Conservation (phyloP, 129 eudicot genomes). For the Arctium lappa region DNA sequence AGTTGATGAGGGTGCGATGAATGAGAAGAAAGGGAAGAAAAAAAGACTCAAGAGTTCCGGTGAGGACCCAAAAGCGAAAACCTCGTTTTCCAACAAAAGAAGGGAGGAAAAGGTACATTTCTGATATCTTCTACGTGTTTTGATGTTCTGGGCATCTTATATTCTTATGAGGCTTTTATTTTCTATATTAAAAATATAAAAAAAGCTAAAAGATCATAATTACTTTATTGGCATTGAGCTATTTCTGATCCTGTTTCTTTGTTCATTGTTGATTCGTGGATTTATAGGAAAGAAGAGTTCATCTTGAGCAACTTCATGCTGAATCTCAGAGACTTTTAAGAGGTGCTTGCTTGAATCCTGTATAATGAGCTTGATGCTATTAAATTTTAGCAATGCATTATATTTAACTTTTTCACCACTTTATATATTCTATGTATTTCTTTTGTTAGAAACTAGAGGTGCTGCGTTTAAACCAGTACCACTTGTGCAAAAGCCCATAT, state of each 20-base stretch:
- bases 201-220: neutral
- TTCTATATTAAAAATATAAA: neutral
- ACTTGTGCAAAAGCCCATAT: slow-evolving; percentile 69
- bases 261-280: neutral
- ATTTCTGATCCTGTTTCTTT: neutral
- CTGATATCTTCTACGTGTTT: neutral
- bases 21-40: slow-evolving; percentile 41
- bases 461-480: slow-evolving; percentile 77
- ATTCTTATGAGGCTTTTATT: neutral
- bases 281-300: slow-evolving; percentile 65
- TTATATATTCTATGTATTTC: neutral
- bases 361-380: slow-evolving; percentile 1
- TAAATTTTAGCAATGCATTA: neutral
- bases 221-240: neutral
- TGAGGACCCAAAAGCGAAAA: slow-evolving; percentile 32
- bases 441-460: slow-evolving; percentile 56
- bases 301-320: slow-evolving; percentile 69
- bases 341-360: slow-evolving; percentile 40
- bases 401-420: neutral
- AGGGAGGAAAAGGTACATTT: slow-evolving; percentile 59
- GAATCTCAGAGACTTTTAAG: slow-evolving; percentile 82
- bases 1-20: slow-evolving; percentile 2
- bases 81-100: slow-evolving; percentile 35
- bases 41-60: slow-evolving; percentile 35
- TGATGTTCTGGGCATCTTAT: neutral